These are phyloP conservation scores for Chlorella ohadii DNA, from an alignment of 139 green algal species.

Conservation along the genomic window DNA sequence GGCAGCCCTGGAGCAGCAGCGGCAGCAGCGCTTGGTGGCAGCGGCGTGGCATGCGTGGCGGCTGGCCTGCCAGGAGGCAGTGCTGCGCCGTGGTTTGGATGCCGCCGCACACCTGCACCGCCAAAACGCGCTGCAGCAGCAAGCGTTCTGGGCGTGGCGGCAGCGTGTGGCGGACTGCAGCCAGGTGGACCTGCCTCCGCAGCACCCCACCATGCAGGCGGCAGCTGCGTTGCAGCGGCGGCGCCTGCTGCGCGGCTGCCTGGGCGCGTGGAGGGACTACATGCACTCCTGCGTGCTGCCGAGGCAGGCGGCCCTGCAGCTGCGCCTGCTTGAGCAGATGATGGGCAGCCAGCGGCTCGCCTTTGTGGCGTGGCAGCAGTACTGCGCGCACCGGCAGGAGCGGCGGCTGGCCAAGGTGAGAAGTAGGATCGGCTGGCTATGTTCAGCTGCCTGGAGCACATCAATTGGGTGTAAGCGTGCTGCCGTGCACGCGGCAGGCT, in stretches of 20 bases:
- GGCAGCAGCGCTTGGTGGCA: background rate
- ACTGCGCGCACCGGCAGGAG: background rate
- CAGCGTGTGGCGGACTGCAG: background rate
- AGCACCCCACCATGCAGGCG: background rate
- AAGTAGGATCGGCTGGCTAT: background rate
- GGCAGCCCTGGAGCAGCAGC: background rate
- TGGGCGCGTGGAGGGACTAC: conserved; percentile 8
- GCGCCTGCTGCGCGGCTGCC: background rate
- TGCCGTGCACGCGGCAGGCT: background rate
- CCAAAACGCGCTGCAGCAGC: background rate
- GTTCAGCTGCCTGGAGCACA: background rate
- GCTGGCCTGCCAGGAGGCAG: background rate
- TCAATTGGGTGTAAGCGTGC: too few relatives aligned
- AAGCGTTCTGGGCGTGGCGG: background rate
- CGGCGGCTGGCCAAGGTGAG: background rate
- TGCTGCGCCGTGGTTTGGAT: conserved; percentile 2
- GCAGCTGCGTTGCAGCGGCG: conserved; percentile 8
- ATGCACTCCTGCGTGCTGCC: background rate
- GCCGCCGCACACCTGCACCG: background rate
- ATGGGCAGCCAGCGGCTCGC: conserved; percentile 26
- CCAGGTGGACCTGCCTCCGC: conserved; percentile 21
- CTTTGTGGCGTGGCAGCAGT: conserved; percentile 9
- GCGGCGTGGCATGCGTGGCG: conserved; percentile 14
- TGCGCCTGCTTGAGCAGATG: background rate
- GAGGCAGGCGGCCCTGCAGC: background rate